Evolutionary conservation across 2,329 filamentous ascomycete genomes (phyloP).

Genomic region (Neurospora sp.): DNA sequence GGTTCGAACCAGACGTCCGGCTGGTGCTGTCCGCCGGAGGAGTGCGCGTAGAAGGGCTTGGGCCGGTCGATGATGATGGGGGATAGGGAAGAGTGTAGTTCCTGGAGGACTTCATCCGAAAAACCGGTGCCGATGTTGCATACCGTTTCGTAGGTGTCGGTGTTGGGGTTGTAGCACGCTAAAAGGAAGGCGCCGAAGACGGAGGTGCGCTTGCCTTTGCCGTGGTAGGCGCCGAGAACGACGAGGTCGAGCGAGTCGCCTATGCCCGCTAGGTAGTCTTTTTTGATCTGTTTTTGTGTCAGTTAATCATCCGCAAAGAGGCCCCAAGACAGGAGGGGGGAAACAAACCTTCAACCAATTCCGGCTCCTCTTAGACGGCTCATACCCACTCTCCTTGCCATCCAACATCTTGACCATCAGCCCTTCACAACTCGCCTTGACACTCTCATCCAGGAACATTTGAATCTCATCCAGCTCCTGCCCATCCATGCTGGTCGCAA

Average conservation of each 20-base stretch:
- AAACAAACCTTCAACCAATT: conserved; percentile 86
- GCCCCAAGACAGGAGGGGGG: background rate
- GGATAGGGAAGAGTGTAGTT: conserved; percentile 66
- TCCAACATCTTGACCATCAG: conserved; percentile 99
- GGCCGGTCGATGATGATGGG: conserved; percentile 75
- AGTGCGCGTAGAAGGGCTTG: conserved; percentile 92
- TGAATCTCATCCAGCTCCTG: conserved; percentile 92
- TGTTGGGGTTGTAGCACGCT: conserved; percentile 76
- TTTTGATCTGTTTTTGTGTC: conserved; percentile 62
- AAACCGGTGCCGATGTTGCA: conserved; percentile 99
- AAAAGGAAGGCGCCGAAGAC: conserved; percentile 94
- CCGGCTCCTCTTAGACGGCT: conserved; percentile 88
- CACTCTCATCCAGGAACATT: conserved; percentile 80
- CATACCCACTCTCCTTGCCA: conserved; percentile 83
- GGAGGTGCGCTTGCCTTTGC: conserved; percentile 88
- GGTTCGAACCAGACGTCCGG: conserved; percentile 99
- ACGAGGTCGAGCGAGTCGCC: conserved; percentile 96
- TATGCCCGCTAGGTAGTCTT: conserved; percentile 89
- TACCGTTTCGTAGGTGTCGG: conserved; percentile 82
- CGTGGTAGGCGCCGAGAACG: conserved; percentile 87
- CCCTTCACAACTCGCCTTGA: conserved; percentile 93
- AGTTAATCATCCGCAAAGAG: background rate
- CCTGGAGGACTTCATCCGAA: conserved; percentile 85
- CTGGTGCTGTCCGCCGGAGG: conserved; percentile 75
- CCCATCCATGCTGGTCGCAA: conserved; percentile 78